Percentiles rank a stretch among this genome's conserved stretches.
Evolutionary conservation across 2,329 filamentous ascomycete genomes (phyloP).

Genomic region (Hymenoscyphus scutula): DNA sequence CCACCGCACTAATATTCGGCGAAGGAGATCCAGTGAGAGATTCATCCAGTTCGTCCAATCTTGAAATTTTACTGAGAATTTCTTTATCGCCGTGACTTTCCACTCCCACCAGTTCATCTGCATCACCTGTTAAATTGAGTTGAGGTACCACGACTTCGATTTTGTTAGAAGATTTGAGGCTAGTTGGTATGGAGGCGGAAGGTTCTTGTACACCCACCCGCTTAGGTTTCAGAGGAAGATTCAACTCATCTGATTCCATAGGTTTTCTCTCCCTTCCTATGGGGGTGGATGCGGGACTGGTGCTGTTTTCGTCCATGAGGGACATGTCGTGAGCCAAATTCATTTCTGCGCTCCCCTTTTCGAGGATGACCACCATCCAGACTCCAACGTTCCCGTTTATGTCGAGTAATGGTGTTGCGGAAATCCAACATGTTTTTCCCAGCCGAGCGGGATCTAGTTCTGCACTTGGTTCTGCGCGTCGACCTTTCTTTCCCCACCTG

Average conservation of each 20-base stretch:
- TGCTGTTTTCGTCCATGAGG: not conserved
- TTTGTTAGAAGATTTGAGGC: not conserved
- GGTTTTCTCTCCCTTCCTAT: not conserved
- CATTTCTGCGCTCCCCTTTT: conserved; percentile 6
- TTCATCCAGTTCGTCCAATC: not conserved
- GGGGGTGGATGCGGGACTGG: not conserved
- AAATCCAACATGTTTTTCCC: conserved; percentile 15
- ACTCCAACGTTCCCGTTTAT: conserved; percentile 14
- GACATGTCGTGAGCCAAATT: not conserved
- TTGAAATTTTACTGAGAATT: not conserved
- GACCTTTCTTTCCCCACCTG: conserved; percentile 12
- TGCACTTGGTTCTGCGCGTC: not conserved
- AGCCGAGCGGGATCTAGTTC: conserved; percentile 3
- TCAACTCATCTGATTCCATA: not conserved
- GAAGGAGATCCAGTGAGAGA: not conserved
- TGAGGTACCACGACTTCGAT: not conserved
- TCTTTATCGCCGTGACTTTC: not conserved
- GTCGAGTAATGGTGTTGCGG: conserved; percentile 17
- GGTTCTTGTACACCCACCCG: not conserved
- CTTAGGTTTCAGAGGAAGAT: not conserved
- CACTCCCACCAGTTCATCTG: not conserved
- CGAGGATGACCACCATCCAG: conserved; percentile 22
- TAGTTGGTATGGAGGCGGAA: not conserved
- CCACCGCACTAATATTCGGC: not conserved
- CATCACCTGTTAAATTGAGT: not conserved